Conservation (phyloP, 495 filamentous ascomycete genomes). For the Tricharina praecox region DNA sequence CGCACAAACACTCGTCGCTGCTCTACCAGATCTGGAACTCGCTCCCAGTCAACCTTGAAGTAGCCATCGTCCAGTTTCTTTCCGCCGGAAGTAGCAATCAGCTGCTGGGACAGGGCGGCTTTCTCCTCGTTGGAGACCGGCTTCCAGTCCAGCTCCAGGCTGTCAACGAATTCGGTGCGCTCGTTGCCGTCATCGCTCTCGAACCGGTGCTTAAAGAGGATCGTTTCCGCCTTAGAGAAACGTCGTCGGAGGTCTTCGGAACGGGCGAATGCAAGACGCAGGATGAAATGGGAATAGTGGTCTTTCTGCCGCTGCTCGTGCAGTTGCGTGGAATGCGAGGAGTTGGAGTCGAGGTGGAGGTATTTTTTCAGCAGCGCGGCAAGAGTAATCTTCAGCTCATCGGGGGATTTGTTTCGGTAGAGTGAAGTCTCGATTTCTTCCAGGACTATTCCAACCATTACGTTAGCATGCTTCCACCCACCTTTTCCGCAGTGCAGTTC, state of each 20-base stretch:
- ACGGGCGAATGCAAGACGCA: constrained; percentile 78
- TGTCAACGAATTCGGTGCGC: constrained; percentile 56
- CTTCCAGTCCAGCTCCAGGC: constrained; percentile 67
- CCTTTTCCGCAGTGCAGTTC: too few species aligned
- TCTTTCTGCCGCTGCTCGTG: constrained; percentile 75
- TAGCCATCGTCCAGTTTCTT: constrained; percentile 49
- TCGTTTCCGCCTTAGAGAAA: constrained; percentile 71
- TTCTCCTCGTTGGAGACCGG: constrained; percentile 61
- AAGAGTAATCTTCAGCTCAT: constrained; percentile 66
- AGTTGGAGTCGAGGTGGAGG: constrained; percentile 65
- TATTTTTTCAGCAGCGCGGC: constrained; percentile 67
- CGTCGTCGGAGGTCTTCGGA: constrained; percentile 84
- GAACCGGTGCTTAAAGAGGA: constrained; percentile 71
- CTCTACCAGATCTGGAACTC: constrained; percentile 81
- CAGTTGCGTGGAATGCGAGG: constrained; percentile 28
- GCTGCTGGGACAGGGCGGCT: constrained; percentile 34
- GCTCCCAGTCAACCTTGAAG: constrained; percentile 92
- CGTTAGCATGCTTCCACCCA: too few species aligned
- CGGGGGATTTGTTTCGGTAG: constrained; percentile 69
- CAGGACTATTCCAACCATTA: constrained; percentile 42
- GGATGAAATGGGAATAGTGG: constrained; percentile 95
- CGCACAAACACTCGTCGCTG: constrained; percentile 55
- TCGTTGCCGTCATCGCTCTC: constrained; percentile 52
- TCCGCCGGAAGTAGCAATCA: constrained; percentile 40
- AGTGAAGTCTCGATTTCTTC: constrained; percentile 90